These are phyloP conservation scores for Caryopteris hybrid DNA, from an alignment of 305 asterid species.

Conservation along the genomic window DNA sequence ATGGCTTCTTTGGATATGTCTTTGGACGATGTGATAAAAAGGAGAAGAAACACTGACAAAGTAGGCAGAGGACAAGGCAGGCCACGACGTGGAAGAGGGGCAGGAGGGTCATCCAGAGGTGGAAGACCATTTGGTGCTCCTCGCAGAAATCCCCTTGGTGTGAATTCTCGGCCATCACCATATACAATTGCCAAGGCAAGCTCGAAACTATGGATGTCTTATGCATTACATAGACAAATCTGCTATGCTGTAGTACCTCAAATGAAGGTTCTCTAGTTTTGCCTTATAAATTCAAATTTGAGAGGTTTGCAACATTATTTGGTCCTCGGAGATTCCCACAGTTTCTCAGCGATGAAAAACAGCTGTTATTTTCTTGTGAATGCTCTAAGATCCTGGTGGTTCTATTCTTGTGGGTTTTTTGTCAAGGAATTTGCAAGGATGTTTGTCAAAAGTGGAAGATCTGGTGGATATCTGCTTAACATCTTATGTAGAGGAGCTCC, in stretches of 20 bases:
- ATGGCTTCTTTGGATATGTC: constrained; percentile 95
- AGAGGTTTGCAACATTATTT: constrained; percentile 34
- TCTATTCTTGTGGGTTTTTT: constrained; percentile 28
- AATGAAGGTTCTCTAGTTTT: constrained; percentile 41
- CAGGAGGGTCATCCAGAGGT: constrained; percentile 64
- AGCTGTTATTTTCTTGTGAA: constrained; percentile 33
- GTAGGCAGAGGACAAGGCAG: constrained; percentile 71
- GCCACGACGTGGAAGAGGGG: constrained; percentile 72
- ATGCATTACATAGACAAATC: constrained; percentile 56
- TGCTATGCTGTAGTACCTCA: constrained; percentile 45
- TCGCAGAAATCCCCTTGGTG: constrained; percentile 71
- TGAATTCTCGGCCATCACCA: constrained; percentile 72
- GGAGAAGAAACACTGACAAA: constrained; percentile 45
- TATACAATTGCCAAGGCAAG: constrained; percentile 96
- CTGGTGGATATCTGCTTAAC: constrained; percentile 43
- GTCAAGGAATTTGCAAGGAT: constrained; percentile 35
- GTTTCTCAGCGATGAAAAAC: constrained; percentile 25
- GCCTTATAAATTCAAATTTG: constrained; percentile 37
- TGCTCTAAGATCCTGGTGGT: constrained; percentile 35
- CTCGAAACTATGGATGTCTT: constrained; percentile 65
- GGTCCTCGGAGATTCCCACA: constrained; percentile 34
- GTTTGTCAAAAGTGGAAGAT: constrained; percentile 40
- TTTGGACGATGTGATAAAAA: constrained; percentile 88
- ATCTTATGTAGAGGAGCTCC: constrained; percentile 48
- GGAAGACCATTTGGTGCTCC: constrained; percentile 72